These are phyloP conservation scores for Cytidiella melzeri DNA, from an alignment of 768 basidiomycete species.

Conservation along the genomic window DNA sequence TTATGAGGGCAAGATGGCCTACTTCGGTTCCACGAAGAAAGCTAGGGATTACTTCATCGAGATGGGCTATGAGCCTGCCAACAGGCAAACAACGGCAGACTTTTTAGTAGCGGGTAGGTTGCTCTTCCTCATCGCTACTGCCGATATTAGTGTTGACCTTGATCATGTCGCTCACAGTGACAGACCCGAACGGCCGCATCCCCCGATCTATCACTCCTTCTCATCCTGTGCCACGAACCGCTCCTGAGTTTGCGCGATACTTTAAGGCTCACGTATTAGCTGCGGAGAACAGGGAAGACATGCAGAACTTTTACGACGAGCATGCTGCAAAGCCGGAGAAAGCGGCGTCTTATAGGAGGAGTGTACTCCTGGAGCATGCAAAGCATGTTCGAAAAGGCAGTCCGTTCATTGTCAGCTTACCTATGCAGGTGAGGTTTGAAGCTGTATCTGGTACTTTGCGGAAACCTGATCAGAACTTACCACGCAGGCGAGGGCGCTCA, in stretches of 20 bases:
- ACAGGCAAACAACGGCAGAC: conserved; percentile 55
- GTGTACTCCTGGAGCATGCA: conserved; percentile 46
- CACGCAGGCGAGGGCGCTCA: conserved; percentile 30
- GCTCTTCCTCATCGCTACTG: background rate
- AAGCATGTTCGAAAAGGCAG: conserved; percentile 35
- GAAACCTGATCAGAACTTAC: too few relatives aligned
- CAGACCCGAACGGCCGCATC: conserved; percentile 56
- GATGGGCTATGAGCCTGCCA: conserved; percentile 52
- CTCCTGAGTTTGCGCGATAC: conserved; percentile 45
- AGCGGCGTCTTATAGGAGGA: conserved; percentile 38
- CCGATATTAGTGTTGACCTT: background rate
- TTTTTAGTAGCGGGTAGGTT: conserved; percentile 42
- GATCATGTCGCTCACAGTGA: conserved; percentile 35
- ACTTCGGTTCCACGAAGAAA: conserved; percentile 60
- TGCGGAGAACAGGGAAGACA: conserved; percentile 38
- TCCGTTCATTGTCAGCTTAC: conserved; percentile 29
- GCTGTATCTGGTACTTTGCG: too few relatives aligned
- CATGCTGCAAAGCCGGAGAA: conserved; percentile 40
- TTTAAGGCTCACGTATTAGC: conserved; percentile 33
- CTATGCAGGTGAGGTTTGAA: too few relatives aligned
- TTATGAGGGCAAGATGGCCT: conserved; percentile 67
- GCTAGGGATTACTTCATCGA: conserved; percentile 70
- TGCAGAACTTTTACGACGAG: conserved; percentile 37
- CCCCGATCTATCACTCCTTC: conserved; percentile 37
- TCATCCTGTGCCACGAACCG: conserved; percentile 41